Evolutionary conservation across 352 stramenopile genomes (phyloP).

Genomic region (Pythium volutum): DNA sequence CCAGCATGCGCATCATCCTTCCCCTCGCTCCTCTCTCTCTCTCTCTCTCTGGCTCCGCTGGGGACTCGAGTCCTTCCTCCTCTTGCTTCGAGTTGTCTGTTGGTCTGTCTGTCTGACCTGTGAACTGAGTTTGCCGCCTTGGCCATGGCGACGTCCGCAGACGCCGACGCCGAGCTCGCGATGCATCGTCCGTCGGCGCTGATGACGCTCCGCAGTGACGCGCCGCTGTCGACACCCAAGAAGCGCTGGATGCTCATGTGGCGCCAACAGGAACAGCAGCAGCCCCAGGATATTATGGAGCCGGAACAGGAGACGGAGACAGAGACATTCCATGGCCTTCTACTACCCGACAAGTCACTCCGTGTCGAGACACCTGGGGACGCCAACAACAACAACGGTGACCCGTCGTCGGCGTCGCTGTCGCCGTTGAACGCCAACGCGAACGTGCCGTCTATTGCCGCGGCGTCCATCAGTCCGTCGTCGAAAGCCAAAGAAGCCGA

Average conservation of each 20-base stretch:
- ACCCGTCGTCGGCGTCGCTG: neutral
- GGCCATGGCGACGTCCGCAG: neutral
- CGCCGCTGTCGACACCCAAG: slow-evolving; percentile 56
- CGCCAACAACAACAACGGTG: neutral
- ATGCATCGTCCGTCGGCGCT: neutral
- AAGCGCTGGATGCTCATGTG: slow-evolving; percentile 77
- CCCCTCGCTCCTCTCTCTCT: neutral
- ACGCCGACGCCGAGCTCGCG: neutral
- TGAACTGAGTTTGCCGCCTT: no score
- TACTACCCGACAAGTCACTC: neutral
- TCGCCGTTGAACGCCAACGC: neutral
- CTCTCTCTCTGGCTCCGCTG: neutral
- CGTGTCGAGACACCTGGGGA: neutral
- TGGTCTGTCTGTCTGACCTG: neutral
- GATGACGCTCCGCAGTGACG: neutral
- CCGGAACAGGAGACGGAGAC: neutral
- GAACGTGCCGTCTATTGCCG: neutral
- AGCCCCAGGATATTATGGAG: neutral
- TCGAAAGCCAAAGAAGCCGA: slow-evolving; percentile 24
- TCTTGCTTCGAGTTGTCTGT: neutral
- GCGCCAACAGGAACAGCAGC: slow-evolving; percentile 27
- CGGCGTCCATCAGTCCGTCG: slow-evolving; percentile 27
- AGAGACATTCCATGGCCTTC: neutral
- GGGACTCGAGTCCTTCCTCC: neutral
- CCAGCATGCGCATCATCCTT: neutral